These are phyloP conservation scores for Verticillium dahliae DNA, from an alignment of 2,329 filamentous ascomycete species.

Conservation along the genomic window DNA sequence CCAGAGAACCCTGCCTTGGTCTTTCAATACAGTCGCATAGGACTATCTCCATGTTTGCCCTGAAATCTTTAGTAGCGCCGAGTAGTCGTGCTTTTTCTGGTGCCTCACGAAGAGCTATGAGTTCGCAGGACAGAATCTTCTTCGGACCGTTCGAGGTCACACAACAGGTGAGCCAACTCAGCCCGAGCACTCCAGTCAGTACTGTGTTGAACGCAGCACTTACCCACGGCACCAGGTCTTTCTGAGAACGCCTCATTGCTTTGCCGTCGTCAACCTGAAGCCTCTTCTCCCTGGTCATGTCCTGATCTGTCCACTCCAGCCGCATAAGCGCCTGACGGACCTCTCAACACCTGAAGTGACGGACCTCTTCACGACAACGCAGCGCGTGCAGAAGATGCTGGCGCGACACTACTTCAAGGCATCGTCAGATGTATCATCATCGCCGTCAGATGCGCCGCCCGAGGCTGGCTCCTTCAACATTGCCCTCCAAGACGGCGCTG, in stretches of 20 bases:
- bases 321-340: slow-evolving; percentile 68
- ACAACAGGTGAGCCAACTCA: slow-evolving; percentile 49
- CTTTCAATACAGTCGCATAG: not conserved
- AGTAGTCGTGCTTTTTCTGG: not conserved
- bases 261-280: slow-evolving; percentile 91
- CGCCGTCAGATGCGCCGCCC: slow-evolving; percentile 26
- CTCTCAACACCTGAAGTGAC: slow-evolving; percentile 63
- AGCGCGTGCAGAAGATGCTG: slow-evolving; percentile 73
- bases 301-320: slow-evolving; percentile 70
- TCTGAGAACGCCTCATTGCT: slow-evolving; percentile 70
- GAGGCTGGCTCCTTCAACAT: slow-evolving; percentile 78
- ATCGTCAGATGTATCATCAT: not conserved
- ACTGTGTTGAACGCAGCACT: too few species aligned
- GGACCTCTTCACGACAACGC: slow-evolving; percentile 84
- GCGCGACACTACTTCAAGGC: slow-evolving; percentile 45
- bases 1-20: not conserved
- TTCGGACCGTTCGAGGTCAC: slow-evolving; percentile 77
- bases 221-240: slow-evolving; percentile 62
- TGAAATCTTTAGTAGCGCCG: not conserved
- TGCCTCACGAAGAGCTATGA: slow-evolving; percentile 16
- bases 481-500: slow-evolving; percentile 85
- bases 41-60: not conserved
- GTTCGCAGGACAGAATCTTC: slow-evolving; percentile 34
- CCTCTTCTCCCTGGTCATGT: slow-evolving; percentile 90
- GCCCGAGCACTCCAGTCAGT: not conserved